Base-by-base conservation (phyloP, 2,329 filamentous ascomycete species). In the Ophiostoma novo-ulmi region DNA sequence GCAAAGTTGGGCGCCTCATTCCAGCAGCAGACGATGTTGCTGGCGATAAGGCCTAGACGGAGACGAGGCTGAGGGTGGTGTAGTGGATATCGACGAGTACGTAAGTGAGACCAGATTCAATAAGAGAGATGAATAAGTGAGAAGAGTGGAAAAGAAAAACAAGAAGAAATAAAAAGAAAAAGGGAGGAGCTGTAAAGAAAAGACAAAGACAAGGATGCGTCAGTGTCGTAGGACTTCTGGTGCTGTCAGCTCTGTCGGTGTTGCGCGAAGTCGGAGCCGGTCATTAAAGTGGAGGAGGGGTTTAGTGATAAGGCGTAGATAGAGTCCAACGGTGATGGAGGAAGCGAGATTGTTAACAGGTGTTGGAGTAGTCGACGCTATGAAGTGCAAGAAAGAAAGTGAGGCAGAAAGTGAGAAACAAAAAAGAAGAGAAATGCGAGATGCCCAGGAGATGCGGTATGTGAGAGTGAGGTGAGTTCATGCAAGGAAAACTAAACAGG, bases 1-100 rank as follows among this genome's bases (percentile, higher is more conserved):
- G 76, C 74, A 78, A 75, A 77, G 77, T 75, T 79, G 79, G 75
- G 77, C 78, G 81, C 79, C 80, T 82, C 81, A 83, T 83, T 77
- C 81, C 81, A 78, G 77, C 81, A 79, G 78, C 35, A 39, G 48
- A 39, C 14, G 58, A 39, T 61, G 39, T 48, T 22, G 11, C 11
- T 63, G 58, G 58, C 58, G 58, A 63, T 63, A 63, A 63, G 55
- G n/a, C 55, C 26, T 61, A 31, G 35, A 10, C 39, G 31, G 61
- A 58, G 55, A 58, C 66, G 39, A 31, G 44, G 67, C 63, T 67
- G 61, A 58, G 65, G 44, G 20, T 22, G 63, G 17, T 35, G 39
- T 55, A 22, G 36, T 26, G 22, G 22, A 22, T 58, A 17, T 58
- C 4, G 52, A 58, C 13, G n/a, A 58, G 52, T 58, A 22, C 17